Base-by-base conservation (phyloP, 805 yeast species). In the Hanseniaspora guilliermondii region DNA sequence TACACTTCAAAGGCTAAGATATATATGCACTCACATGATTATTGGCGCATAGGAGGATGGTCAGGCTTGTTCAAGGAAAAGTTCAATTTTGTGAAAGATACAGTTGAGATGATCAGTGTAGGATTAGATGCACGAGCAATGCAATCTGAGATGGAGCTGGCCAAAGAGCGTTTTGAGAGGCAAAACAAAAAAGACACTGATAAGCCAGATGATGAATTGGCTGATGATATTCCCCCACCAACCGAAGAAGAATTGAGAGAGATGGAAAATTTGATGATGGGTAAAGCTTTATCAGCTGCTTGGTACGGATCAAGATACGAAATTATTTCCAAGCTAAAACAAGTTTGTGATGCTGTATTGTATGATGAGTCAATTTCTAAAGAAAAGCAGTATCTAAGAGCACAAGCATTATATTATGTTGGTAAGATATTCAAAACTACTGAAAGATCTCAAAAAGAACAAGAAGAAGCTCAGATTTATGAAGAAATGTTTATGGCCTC, bases 281-380 rank as follows among this genome's bases (percentile, higher is more conserved):
- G 91, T 21, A 85, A 85, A 65, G 85, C 85, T 19, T 69, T 85
- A 36, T 83, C 85, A 8, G 91, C 89, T 2, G 93, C 93, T 8
- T 85, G 94, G 94, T 79, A 80, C 12, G 87, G 91, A 0, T 80
- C 89, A 12, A 82, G 77, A 62, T 84, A 80, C 63, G 94, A 85
- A 65, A 85, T 85, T 53, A 84, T 81, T 64, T 74, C 83, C 14
- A 83, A 87, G 0, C 73, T 83, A 53, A 76, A 86, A 59, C 78
- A 74, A 12, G 93, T 85, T 12, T 84, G 91, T 68, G 83, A 83
- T 60, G 70, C 68, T 41, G 74, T 85, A 2, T 67, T 85, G 46
- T 74, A 77, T 52, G 91, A 85, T 60, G 72, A 76, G 53, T 70
- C 71, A 0, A 79, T 75, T 6, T 66, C 76, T 4, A 59, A 73